These are phyloP conservation scores for Solanum ossicruentum DNA, from an alignment of 257 asterid genomes.

Conservation along the genomic window DNA sequence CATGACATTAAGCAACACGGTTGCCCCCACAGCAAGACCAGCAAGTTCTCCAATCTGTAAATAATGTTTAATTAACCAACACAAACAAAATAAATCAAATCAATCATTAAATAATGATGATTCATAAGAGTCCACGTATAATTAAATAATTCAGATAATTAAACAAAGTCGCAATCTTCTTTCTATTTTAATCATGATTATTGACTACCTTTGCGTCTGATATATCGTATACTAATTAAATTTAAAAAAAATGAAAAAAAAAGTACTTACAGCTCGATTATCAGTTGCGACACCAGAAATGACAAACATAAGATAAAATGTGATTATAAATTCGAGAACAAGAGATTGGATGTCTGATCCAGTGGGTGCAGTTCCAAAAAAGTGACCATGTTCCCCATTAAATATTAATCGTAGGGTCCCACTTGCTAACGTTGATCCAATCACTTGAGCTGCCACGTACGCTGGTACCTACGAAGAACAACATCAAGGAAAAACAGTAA, in stretches of 20 bases:
- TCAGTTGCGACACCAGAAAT: conserved; percentile 20
- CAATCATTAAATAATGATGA: neutral
- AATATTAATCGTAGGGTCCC: conserved; percentile 17
- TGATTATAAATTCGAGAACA: conserved; percentile 19
- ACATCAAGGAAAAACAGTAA: neutral
- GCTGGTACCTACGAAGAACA: conserved; percentile 15
- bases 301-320: conserved; percentile 29
- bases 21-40: conserved; percentile 69
- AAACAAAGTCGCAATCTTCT: neutral
- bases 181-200: neutral
- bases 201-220: neutral
- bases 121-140: neutral
- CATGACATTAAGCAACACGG: conserved; percentile 61
- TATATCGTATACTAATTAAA: neutral
- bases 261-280: conserved; percentile 18
- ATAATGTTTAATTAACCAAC: neutral
- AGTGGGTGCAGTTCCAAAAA: conserved; percentile 14
- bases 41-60: conserved; percentile 62
- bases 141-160: neutral
- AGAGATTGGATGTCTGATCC: conserved; percentile 21
- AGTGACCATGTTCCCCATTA: conserved; percentile 1
- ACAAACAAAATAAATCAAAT: neutral
- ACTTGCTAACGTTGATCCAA: conserved; percentile 27
- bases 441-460: conserved; percentile 10
- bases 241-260: too few relatives aligned